Conservation (phyloP, 805 yeast genomes). For the Nakazawaea ernobii region DNA sequence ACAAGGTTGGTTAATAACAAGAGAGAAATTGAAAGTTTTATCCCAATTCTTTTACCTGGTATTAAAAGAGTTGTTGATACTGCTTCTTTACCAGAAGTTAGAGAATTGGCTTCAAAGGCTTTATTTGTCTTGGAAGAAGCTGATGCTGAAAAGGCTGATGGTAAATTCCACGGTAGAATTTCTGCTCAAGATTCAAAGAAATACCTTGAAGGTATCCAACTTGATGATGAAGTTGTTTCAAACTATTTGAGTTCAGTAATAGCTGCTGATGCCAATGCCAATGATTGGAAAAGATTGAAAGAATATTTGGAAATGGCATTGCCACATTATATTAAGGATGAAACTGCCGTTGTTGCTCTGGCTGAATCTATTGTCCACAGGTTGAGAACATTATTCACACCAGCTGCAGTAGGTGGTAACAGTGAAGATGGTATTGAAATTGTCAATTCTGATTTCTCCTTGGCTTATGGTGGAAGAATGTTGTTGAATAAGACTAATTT, state of each 20-base stretch:
- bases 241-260: conserved; percentile 49
- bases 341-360: conserved; percentile 31
- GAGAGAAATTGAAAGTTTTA: conserved; percentile 80
- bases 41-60: conserved; percentile 89
- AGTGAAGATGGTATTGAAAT: conserved; percentile 82
- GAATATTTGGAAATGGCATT: conserved; percentile 45
- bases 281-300: conserved; percentile 59
- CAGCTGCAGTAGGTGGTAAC: conserved; percentile 48
- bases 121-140: conserved; percentile 77
- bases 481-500: conserved; percentile 86
- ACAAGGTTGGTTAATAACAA: conserved; percentile 93
- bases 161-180: conserved; percentile 74
- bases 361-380: conserved; percentile 39
- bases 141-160: conserved; percentile 59
- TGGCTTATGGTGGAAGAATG: conserved; percentile 98
- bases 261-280: conserved; percentile 63
- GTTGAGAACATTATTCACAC: conserved; percentile 51
- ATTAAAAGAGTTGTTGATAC: conserved; percentile 80
- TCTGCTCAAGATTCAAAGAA: conserved; percentile 45
- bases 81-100: conserved; percentile 93
- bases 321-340: conserved; percentile 25
- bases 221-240: conserved; percentile 32
- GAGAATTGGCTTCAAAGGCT: conserved; percentile 89
- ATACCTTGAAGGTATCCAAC: conserved; percentile 28
- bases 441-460: conserved; percentile 89